phyloP scores from a whole-genome alignment of 768 basidiomycete species.

The Lentinula sp. region DNA sequence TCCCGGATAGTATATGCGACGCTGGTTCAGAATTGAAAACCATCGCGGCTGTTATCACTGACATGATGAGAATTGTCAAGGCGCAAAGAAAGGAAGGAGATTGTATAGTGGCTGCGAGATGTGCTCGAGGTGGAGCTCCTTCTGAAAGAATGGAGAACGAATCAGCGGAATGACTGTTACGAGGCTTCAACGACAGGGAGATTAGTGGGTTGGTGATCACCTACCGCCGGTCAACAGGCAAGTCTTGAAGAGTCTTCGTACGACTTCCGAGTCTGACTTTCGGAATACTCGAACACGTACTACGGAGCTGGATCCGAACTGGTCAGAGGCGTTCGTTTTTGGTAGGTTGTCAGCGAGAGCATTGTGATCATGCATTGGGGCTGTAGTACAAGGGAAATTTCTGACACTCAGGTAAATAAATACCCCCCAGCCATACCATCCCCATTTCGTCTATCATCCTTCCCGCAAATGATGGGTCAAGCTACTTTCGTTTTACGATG shows the following conservation, averaged over 20 bases:
- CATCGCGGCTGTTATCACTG: background rate
- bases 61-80: background rate
- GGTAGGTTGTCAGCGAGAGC: too few relatives aligned
- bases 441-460: too few relatives aligned
- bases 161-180: background rate
- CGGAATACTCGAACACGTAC: slow-evolving; percentile 10
- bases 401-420: too few relatives aligned
- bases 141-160: slow-evolving; percentile 8
- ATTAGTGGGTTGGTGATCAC: background rate
- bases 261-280: slow-evolving; percentile 9
- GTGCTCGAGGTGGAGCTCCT: slow-evolving; percentile 13
- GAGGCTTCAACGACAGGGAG: background rate
- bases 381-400: too few relatives aligned
- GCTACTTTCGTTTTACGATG: too few relatives aligned
- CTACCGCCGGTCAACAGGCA: slow-evolving; percentile 8
- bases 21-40: background rate
- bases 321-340: background rate
- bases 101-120: slow-evolving; percentile 7
- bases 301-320: background rate
- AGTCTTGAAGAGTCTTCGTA: slow-evolving; percentile 11
- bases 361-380: background rate
- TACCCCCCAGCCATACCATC: too few relatives aligned
- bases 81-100: slow-evolving; percentile 7
- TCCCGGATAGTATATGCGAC: background rate
- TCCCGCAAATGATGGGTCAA: too few relatives aligned